Evolutionary conservation across 768 basidiomycete genomes (phyloP).

Genomic region (Suillus tomentosus): DNA sequence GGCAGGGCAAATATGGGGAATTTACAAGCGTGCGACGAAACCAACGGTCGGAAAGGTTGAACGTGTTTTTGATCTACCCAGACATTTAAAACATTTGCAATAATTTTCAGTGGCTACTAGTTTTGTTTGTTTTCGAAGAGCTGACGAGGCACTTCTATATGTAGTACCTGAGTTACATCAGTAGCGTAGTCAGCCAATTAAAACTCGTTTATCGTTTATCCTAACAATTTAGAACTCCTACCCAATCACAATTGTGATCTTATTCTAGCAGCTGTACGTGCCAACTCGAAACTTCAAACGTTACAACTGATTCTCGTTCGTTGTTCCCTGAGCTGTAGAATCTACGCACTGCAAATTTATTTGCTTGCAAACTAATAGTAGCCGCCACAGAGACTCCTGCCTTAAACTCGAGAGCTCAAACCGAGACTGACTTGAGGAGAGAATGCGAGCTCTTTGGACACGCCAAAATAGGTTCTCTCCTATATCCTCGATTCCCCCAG

Average conservation of each 20-base stretch:
- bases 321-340: not conserved
- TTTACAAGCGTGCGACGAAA: no score
- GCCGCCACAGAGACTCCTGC: not conserved
- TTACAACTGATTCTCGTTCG: not conserved
- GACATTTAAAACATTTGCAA: no score
- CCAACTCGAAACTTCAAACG: not conserved
- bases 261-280: not conserved
- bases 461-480: conserved; percentile 11
- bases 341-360: not conserved
- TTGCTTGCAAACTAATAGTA: not conserved
- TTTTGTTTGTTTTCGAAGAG: no score
- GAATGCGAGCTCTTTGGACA: conserved; percentile 9
- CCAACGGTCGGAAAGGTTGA: no score
- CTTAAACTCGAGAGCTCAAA: conserved; percentile 1
- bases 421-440: conserved; percentile 8
- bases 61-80: no score
- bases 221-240: no score
- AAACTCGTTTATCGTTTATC: no score
- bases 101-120: no score
- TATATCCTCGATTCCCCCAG: conserved; percentile 12
- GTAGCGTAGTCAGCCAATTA: no score
- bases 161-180: no score
- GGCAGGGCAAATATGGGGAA: no score
- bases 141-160: no score
- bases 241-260: not conserved